Evolutionary conservation across 1,284 basidiomycete species (phyloP), one percentile per base, ranked within the genome.

Genomic region (Rhizoctonia solani): DNA sequence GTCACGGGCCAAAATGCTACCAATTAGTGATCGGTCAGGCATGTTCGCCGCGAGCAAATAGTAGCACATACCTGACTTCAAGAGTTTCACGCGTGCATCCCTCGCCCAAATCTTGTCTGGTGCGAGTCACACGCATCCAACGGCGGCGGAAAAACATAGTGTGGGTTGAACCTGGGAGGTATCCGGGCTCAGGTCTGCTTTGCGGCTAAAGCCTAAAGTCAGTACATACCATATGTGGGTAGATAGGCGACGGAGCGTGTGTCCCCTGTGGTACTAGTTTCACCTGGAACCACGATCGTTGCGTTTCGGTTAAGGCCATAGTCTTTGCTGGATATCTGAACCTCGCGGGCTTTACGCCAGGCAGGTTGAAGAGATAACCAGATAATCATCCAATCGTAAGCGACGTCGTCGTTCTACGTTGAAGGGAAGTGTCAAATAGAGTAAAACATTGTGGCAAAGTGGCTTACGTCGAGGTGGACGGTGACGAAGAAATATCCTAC

Each of bases 1-100:
- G 75, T 84, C 92, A 50, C 90, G 86, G 21, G 90, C 90, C 47
- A 92, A 87, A 65, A 92, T 89, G 69, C 90, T 92, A 72, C 61
- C n/a, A 11, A 23, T 46, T 21, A 19, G 13, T 11, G 44, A 46
- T 46, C 44, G 21, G 44, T 19, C 19, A 21, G 21, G 9, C 6
- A 19, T 39, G 8, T 25, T 13, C 32, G 2, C 8, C 21, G 8
- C n/a, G 27, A 11, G 8, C 25, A 5, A 42, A 1, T 50, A 19
- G 59, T 30, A 39, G 19, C 32, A 61, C 73, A 6, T 53, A 74
- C 75, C 72, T 72, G 4, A 77, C 68, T 5, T 67, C 50, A 1
- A 77, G 61, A 1, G 70, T 63, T 42, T 72, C 71, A 25, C 37
- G 37, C 14, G 54, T 70, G 32, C 61, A 61, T 11, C 58, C 66